Evolutionary conservation across 169 alveolate genomes (phyloP).

Genomic region (Perkinsus olseni): DNA sequence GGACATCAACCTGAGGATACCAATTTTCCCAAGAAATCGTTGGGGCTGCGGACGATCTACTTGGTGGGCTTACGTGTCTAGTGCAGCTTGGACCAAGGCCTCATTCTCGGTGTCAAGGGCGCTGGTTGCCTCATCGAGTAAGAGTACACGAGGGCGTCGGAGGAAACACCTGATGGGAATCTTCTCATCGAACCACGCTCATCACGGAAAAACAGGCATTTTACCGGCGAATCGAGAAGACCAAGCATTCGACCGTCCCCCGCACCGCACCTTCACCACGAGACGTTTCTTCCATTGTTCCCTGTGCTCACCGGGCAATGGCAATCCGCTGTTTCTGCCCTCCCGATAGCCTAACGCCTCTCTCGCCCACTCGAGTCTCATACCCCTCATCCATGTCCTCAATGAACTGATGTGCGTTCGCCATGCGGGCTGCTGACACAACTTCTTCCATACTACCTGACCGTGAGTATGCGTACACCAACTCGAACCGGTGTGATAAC

Average conservation of each 20-base stretch:
- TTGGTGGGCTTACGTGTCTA: constrained; percentile 25
- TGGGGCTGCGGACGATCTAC: too few relatives aligned
- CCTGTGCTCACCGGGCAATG: constrained; percentile 65
- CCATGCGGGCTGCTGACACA: constrained; percentile 63
- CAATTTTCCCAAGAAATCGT: too few relatives aligned
- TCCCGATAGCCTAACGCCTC: constrained; percentile 69
- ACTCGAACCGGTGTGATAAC: too few relatives aligned
- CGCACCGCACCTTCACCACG: too few relatives aligned
- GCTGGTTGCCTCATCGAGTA: constrained; percentile 71
- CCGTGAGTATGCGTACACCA: not conserved
- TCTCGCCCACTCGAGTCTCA: constrained; percentile 63
- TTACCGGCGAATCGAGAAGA: too few relatives aligned
- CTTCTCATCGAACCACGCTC: too few relatives aligned
- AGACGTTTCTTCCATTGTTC: constrained; percentile 21
- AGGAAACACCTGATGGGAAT: constrained; percentile 45
- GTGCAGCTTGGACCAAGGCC: constrained; percentile 40
- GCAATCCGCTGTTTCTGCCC: constrained; percentile 74
- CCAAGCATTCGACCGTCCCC: too few relatives aligned
- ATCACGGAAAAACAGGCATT: too few relatives aligned
- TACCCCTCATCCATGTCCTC: constrained; percentile 49
- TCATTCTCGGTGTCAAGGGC: constrained; percentile 64
- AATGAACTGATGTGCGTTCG: constrained; percentile 74
- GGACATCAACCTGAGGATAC: not conserved
- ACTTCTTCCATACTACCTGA: constrained; percentile 58
- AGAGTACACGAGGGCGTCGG: constrained; percentile 50